Percentiles rank a stretch among this genome's conserved stretches.
Conservation (phyloP, 228 moss, liverwort and hornwort genomes). For the Sphagnum fallax region DNA sequence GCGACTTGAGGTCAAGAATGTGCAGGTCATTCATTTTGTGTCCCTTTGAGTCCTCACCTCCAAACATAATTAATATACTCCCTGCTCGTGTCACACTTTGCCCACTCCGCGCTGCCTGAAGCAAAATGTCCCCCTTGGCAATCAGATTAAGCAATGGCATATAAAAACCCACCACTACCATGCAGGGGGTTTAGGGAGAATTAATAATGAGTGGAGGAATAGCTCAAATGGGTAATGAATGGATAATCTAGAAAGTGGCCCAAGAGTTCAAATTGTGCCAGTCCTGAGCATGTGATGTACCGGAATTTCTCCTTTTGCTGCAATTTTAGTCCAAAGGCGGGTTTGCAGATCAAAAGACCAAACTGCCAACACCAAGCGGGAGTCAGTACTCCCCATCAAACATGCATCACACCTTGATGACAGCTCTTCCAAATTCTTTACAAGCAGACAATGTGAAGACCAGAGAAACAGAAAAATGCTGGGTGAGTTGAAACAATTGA, state of each 20-base stretch:
- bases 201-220: too few relatives aligned
- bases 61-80: slow-evolving; percentile 94
- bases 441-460: neutral
- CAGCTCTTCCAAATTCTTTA: neutral
- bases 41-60: slow-evolving; percentile 80
- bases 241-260: too few relatives aligned
- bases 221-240: too few relatives aligned
- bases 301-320: slow-evolving; percentile 88
- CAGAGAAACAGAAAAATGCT: too few relatives aligned
- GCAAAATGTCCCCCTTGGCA: neutral
- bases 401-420: neutral
- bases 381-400: neutral
- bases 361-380: slow-evolving; percentile 29
- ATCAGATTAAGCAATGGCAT: neutral
- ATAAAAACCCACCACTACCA: too few relatives aligned
- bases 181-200: too few relatives aligned
- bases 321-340: slow-evolving; percentile 80
- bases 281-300: slow-evolving; percentile 20
- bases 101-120: slow-evolving; percentile 80
- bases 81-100: slow-evolving; percentile 96
- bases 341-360: slow-evolving; percentile 98
- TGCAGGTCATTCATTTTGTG: slow-evolving; percentile 89
- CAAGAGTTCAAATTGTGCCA: too few relatives aligned
- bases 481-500: too few relatives aligned
- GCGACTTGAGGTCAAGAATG: slow-evolving; percentile 88